These are phyloP conservation scores for Agroathelia rolfsii DNA, from an alignment of 1,284 basidiomycete species.

Conservation along the genomic window DNA sequence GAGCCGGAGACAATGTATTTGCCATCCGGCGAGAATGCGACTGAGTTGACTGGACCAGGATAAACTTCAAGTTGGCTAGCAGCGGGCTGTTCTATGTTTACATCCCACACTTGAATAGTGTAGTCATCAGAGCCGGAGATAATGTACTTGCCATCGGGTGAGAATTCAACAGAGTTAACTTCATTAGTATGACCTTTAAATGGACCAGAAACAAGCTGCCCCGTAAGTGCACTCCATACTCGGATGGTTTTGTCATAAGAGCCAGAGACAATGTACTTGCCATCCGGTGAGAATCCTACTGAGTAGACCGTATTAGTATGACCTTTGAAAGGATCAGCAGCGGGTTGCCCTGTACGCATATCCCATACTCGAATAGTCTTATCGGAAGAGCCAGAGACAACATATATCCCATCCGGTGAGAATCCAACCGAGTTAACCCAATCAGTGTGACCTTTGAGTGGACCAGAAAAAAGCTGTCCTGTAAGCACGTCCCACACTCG, in stretches of 20 bases:
- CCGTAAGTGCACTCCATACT: slow-evolving; percentile 9
- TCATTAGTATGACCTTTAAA: slow-evolving; percentile 14
- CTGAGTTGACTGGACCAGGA: slow-evolving; percentile 1
- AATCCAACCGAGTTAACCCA: slow-evolving; percentile 12
- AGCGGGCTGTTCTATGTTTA: too few species aligned
- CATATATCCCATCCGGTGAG: slow-evolving; percentile 11
- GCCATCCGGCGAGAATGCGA: slow-evolving; percentile 9
- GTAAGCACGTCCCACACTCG: slow-evolving; percentile 6
- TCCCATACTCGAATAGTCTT: slow-evolving; percentile 17
- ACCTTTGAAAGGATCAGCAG: slow-evolving; percentile 5
- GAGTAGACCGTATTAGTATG: slow-evolving; percentile 3
- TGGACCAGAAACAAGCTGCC: slow-evolving; percentile 8
- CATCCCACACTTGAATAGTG: slow-evolving; percentile 22
- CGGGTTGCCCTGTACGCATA: slow-evolving; percentile 13
- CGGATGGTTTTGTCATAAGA: slow-evolving; percentile 8
- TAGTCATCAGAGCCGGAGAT: slow-evolving; percentile 19
- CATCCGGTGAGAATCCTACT: slow-evolving; percentile 9
- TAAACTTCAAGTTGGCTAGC: slow-evolving; percentile 7
- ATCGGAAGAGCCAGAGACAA: slow-evolving; percentile 16
- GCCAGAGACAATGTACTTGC: slow-evolving; percentile 16
- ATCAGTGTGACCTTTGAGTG: slow-evolving; percentile 7
- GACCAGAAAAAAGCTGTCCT: too few species aligned
- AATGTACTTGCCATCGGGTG: slow-evolving; percentile 8
- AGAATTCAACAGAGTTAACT: slow-evolving; percentile 8
- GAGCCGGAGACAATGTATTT: slow-evolving; percentile 16